Evolutionary conservation across 2,329 filamentous ascomycete species (phyloP).

Genomic region (Magnaporthiopsis poae): DNA sequence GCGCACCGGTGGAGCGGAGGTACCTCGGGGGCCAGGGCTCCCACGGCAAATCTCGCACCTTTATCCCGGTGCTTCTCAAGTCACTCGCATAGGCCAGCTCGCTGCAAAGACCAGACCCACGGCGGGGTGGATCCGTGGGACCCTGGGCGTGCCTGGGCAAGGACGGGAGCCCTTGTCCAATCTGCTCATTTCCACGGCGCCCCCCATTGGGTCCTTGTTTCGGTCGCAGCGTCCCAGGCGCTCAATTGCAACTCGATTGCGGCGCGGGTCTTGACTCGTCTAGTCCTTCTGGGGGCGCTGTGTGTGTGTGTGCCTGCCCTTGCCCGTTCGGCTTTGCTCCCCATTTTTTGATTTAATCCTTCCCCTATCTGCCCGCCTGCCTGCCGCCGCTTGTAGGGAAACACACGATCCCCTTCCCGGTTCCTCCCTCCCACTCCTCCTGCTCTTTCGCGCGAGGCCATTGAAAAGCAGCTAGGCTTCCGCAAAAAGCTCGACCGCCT

Average conservation of each 20-base stretch:
- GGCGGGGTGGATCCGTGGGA: background rate
- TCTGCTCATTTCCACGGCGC: slow-evolving; percentile 1
- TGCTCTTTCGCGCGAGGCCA: background rate
- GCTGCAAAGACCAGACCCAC: background rate
- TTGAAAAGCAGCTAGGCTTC: background rate
- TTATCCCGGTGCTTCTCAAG: background rate
- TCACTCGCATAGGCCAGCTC: background rate
- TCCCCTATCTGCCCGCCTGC: background rate
- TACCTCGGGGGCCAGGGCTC: background rate
- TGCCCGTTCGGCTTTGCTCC: background rate
- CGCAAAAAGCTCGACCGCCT: background rate
- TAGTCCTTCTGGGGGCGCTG: background rate
- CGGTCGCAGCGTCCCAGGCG: background rate
- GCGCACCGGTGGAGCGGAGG: background rate
- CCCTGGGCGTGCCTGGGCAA: background rate
- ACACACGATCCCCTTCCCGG: background rate
- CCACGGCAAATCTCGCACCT: background rate
- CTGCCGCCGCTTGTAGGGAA: background rate
- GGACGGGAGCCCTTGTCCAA: background rate
- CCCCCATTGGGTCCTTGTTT: background rate
- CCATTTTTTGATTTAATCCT: background rate
- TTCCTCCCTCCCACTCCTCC: background rate
- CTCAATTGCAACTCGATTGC: background rate
- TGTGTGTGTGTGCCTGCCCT: background rate
- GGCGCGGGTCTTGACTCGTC: background rate